Evolutionary conservation across 805 yeast genomes (phyloP), one percentile per base, ranked within the genome.

Genomic region (Yamadazyma ubonensis): DNA sequence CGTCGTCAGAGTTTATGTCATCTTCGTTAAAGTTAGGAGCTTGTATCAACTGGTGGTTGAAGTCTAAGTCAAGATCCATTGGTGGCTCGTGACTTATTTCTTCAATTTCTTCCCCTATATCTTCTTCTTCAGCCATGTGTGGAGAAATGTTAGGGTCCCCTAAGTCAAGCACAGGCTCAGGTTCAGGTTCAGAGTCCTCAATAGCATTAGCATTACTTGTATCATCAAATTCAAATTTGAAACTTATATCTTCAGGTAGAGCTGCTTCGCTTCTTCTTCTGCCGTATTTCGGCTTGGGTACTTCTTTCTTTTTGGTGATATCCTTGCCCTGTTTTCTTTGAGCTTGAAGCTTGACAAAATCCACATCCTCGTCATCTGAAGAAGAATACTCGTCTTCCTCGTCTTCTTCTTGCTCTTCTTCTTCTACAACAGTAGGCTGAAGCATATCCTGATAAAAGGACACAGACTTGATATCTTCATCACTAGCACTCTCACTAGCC

Each of bases 271-370:
- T 60, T 32, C 61, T 56, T 43, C 72, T 50, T 28, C 71, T 51
- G 12, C 68, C 68, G 45, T 54, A 61, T 39, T 58, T 59, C 1
- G 55, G 52, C 35, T 48, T 49, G 1, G 52, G 29, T 7, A 51
- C 48, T 19, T 43, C 29, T 25, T 39, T 27, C 7, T n/a, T 20
- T n/a, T 29, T 29, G 4, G 19, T 9, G 10, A 14, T 34, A 8
- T 39, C 51, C 3, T 65, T 73, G 1, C 64, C 71, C 27, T 77
- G 77, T 60, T 83, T 78, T 45, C 79, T 69, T 55, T 82, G 83
- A 7, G 83, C 85, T 25, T 86, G 84, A 44, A 85, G 61, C 55
- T 76, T 77, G 11, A 84, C 86, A 56, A 81, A 83, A 60, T 85
- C 91, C 2, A 83, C 79, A 49, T 78, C 80, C 80, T 46, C 49